These are phyloP conservation scores for Arbutus unedo DNA, from an alignment of 148 eudicot genomes.

Conservation along the genomic window DNA sequence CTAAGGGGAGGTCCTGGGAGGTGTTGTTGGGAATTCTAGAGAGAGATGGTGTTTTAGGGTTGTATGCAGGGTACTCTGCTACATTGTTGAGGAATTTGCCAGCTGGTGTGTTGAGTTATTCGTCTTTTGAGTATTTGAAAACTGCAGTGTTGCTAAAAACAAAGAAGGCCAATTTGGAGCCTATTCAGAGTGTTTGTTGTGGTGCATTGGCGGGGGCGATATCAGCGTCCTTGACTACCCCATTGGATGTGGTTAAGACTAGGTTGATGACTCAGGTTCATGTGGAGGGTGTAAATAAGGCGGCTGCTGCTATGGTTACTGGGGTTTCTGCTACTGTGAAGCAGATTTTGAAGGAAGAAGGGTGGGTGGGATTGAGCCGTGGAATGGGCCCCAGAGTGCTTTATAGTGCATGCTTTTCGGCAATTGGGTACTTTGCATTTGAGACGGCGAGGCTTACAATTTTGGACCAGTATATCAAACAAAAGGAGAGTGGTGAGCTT, in stretches of 20 bases:
- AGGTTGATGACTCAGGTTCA: conserved; percentile 81
- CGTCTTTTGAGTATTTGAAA: conserved; percentile 88
- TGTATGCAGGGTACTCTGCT: conserved; percentile 88
- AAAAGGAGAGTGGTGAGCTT: conserved; percentile 42
- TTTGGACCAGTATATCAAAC: conserved; percentile 63
- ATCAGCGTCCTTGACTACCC: conserved; percentile 81
- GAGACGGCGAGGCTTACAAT: conserved; percentile 85
- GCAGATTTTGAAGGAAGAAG: conserved; percentile 78
- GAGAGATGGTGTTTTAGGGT: conserved; percentile 76
- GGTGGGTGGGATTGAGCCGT: conserved; percentile 77
- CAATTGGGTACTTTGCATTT: conserved; percentile 85
- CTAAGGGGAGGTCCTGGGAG: conserved; percentile 89
- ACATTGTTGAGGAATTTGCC: conserved; percentile 87
- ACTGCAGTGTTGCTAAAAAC: conserved; percentile 54
- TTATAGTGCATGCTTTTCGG: conserved; percentile 93
- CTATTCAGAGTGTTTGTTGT: conserved; percentile 76
- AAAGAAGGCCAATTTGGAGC: conserved; percentile 48
- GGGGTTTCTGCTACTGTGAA: conserved; percentile 59
- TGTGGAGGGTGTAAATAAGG: conserved; percentile 49
- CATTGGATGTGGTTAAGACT: conserved; percentile 90
- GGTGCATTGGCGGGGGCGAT: conserved; percentile 93
- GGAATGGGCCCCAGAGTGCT: conserved; percentile 95
- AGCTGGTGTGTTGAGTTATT: conserved; percentile 92
- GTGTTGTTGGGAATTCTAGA: conserved; percentile 61
- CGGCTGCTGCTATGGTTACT: conserved; percentile 36